Evolutionary conservation across 345 rosid species (phyloP), one percentile per base, ranked within the genome.

Genomic region (Eutrema yunnanense): DNA sequence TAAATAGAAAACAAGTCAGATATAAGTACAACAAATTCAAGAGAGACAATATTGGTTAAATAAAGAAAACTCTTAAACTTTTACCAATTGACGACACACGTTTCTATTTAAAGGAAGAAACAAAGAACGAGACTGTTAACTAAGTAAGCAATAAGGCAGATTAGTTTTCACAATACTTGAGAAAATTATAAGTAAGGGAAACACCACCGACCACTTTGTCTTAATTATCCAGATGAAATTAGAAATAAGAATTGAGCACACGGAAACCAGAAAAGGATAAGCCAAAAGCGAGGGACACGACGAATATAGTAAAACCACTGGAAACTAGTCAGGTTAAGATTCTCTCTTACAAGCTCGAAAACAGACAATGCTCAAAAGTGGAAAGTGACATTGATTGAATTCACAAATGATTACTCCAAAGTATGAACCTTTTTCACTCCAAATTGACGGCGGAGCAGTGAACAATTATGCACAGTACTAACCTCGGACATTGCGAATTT

Each of bases 321-420:
- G 10, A 67, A 38, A 59, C 46, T 12, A 65, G 65, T 57, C 62
- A 67, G 50, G 41, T 62, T 12, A 8, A 11, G 34, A 51, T 48
- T 58, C 9, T 11, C 32, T 26, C 6, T 11, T 50, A 50, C 33
- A 53, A 9, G 11, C 26, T 42, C 19, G 16, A 43, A 72, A 63
- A 62, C 62, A 62, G 65, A 56, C 52, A 73, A 41, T 16, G 36
- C 55, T 16, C 38, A 51, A 58, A 57, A 74, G 67, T n/a, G 73
- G 73, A 75, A 75, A 76, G 59, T 46, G 66, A 62, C 71, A 71
- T 30, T 14, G 64, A 38, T 49, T 55, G 2, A 30, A 30, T 19
- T 76, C 48, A 56, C 73, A 75, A 62, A 63, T 65, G 30, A 69
- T 64, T 77, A 65, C 48, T 33, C 70, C 14, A 64, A 43, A 37